These are phyloP conservation scores for Citrus mangshanensis DNA, from an alignment of 345 rosid species.

Conservation along the genomic window DNA sequence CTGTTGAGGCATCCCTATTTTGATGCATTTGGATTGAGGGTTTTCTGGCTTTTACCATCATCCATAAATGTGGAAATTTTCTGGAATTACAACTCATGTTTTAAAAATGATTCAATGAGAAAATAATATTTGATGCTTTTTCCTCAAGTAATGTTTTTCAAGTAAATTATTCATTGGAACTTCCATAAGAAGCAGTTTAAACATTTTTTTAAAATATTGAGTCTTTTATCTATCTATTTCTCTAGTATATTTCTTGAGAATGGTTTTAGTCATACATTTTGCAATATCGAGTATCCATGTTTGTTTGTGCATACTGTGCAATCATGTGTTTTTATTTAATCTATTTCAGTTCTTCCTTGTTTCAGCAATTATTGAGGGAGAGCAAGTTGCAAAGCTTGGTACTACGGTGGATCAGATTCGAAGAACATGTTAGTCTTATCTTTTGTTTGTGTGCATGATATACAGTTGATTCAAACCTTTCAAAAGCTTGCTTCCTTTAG, in stretches of 20 bases:
- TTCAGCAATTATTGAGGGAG: slow-evolving; percentile 63
- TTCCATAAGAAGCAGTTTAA: neutral
- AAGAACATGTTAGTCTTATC: slow-evolving; percentile 59
- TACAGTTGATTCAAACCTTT: neutral
- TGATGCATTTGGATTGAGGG: slow-evolving; percentile 1
- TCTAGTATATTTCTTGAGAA: neutral
- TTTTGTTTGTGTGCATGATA: slow-evolving; percentile 1
- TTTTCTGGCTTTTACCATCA: neutral
- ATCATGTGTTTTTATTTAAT: neutral
- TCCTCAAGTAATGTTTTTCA: neutral
- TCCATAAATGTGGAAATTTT: neutral
- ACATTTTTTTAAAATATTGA: neutral
- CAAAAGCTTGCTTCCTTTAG: neutral
- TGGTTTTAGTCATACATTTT: neutral
- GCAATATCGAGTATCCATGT: neutral
- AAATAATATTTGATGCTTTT: neutral
- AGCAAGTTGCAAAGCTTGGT: slow-evolving; percentile 62
- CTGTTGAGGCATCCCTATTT: neutral
- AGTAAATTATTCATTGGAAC: neutral
- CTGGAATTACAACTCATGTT: neutral
- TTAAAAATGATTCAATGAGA: neutral
- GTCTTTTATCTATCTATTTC: neutral
- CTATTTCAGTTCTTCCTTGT: slow-evolving; percentile 6
- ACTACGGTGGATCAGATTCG: slow-evolving; percentile 59
- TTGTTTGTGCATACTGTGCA: neutral